Evolutionary conservation across 2,329 filamentous ascomycete species (phyloP), one percentile per base, ranked within the genome.

Genomic region (Xylaria sp.): DNA sequence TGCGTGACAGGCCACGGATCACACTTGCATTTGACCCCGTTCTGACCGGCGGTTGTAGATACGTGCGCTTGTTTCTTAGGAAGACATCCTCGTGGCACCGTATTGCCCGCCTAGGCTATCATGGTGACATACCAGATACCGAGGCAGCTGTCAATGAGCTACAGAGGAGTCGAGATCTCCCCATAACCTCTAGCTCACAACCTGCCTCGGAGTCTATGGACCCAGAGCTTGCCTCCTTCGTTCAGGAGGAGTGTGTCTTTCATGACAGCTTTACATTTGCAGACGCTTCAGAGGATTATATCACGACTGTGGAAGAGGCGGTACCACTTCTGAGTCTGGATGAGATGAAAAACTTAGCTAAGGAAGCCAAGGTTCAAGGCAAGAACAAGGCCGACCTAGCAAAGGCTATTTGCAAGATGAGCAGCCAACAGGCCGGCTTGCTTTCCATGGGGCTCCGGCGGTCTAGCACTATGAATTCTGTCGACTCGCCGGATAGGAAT

Each of bases 31-130:
- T 9, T 18, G 20, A 17, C 22, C 34, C 24, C 37, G 37, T 48
- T 47, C 52, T 61, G 43, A 64, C 60, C 54, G 34, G 49, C 7
- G n/a, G 8, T 44, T 22, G 43, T 56, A 93, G 90, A 68, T 96
- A 97, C 73, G 92, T 97, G 13, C 86, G 94, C 19, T 76, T 99
- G 1, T 99, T 99, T 67, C 78, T 99, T 2, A 86, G 94, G 43
- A 99, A 99, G 71, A 91, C 91, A 1, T 89, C 90, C 19, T 86
- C 87, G 1, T 99, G 94, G 94, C 92, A 97, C 76, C 87, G 94
- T 8, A 82, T 91, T 59, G 85, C 82, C 64, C 84, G 86, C 19
- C 74, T 99, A 21, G 85, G 85, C 1, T 97, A 97, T 66, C 84
- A 93, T 66, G 83, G 85, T 60, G 92, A 97, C 69, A 89, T 99